Conservation (phyloP, 2,329 filamentous ascomycete species). For the Aspergillus sojae region DNA sequence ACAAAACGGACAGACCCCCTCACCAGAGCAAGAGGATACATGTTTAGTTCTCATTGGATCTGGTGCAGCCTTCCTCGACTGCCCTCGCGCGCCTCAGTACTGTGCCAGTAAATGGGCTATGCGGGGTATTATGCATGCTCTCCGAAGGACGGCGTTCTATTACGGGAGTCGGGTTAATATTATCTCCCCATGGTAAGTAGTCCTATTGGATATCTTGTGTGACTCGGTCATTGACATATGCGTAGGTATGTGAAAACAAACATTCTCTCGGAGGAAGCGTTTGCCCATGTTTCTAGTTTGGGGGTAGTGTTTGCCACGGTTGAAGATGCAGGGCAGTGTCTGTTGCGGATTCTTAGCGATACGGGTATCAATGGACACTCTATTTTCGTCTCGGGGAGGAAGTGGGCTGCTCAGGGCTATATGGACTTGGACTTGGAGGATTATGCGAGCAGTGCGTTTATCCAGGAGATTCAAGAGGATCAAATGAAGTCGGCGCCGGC, state of each 20-base stretch:
- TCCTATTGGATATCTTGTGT: no score
- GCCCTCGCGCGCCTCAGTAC: constrained; percentile 38
- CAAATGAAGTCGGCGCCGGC: constrained; percentile 27
- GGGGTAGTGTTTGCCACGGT: constrained; percentile 1
- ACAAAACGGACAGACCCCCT: constrained; percentile 28
- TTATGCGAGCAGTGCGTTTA: constrained; percentile 29
- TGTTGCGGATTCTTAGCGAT: constrained; percentile 26
- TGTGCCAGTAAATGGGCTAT: constrained; percentile 40
- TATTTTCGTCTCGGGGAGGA: constrained; percentile 38
- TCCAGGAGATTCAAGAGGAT: constrained; percentile 32
- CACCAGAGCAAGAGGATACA: constrained; percentile 27
- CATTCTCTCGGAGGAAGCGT: constrained; percentile 4
- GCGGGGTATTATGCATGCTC: constrained; percentile 41
- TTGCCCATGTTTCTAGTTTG: neutral
- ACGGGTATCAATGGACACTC: constrained; percentile 31
- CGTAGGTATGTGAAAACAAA: constrained; percentile 22
- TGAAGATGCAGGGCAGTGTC: constrained; percentile 7
- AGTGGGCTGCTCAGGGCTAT: constrained; percentile 36
- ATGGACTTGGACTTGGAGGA: constrained; percentile 40
- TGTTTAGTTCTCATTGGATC: constrained; percentile 39
- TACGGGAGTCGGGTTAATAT: constrained; percentile 41
- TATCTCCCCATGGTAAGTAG: constrained; percentile 35
- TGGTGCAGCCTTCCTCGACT: constrained; percentile 38
- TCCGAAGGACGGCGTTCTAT: constrained; percentile 35
- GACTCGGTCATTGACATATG: neutral